These are phyloP conservation scores for Rhizopus microsporus DNA, from an alignment of 371 early-diverging fungal genomes.

Conservation along the genomic window DNA sequence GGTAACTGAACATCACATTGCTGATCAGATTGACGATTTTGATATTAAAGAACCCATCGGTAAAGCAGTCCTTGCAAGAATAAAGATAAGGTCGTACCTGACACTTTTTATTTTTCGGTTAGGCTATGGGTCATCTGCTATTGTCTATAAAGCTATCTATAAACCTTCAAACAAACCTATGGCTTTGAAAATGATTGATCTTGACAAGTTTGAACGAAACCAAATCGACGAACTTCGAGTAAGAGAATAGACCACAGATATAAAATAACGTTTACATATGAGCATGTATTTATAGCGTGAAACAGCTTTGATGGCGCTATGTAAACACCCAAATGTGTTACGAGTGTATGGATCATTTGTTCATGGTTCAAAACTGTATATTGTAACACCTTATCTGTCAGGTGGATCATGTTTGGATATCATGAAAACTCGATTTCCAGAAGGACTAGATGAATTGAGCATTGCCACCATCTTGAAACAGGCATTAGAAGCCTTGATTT, in stretches of 20 bases:
- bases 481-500: slow-evolving; percentile 80
- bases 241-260: slow-evolving; percentile 10
- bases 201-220: slow-evolving; percentile 86
- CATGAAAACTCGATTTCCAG: slow-evolving; percentile 80
- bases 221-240: slow-evolving; percentile 88
- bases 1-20: slow-evolving; percentile 18
- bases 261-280: background rate
- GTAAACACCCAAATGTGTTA: slow-evolving; percentile 83
- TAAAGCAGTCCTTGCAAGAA: slow-evolving; percentile 5
- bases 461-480: slow-evolving; percentile 89
- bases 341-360: slow-evolving; percentile 87
- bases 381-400: slow-evolving; percentile 81
- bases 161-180: slow-evolving; percentile 66
- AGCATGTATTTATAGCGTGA: slow-evolving; percentile 60
- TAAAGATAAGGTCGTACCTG: too few relatives aligned
- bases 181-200: slow-evolving; percentile 81
- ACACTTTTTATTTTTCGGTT: background rate
- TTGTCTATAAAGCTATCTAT: slow-evolving; percentile 76
- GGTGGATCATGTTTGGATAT: slow-evolving; percentile 88
- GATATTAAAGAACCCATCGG: slow-evolving; percentile 43
- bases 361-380: slow-evolving; percentile 76
- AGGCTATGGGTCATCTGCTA: slow-evolving; percentile 86
- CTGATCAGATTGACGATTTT: slow-evolving; percentile 45
- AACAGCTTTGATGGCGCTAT: slow-evolving; percentile 88
- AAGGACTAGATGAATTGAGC: slow-evolving; percentile 81